Percentiles rank a stretch among this genome's conserved stretches.
Evolutionary conservation across 2,329 filamentous ascomycete genomes (phyloP).

Genomic region (Hypomyces rosellus): DNA sequence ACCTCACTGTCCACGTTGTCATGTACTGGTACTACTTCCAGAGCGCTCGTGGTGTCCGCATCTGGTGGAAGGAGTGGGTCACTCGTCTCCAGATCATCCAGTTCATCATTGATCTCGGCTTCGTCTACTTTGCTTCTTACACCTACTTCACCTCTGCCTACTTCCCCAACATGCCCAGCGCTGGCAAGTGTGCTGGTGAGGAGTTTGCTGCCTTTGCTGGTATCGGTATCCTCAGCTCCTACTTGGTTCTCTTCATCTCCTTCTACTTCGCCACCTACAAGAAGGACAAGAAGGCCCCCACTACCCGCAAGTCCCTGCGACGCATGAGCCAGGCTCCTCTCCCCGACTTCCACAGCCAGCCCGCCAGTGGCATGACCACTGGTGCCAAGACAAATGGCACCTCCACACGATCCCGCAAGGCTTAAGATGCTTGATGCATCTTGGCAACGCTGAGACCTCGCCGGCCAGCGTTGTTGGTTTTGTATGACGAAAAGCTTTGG

Average conservation of each 20-base stretch:
- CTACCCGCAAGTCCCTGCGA: constrained; percentile 70
- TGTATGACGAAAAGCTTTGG: too few relatives aligned
- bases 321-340: constrained; percentile 61
- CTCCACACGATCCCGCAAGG: constrained; percentile 64
- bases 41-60: constrained; percentile 86
- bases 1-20: constrained; percentile 90
- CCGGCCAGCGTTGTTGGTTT: too few relatives aligned
- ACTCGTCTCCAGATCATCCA: constrained; percentile 95
- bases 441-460: too few relatives aligned
- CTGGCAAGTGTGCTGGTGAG: constrained; percentile 84
- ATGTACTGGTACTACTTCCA: constrained; percentile 99
- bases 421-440: constrained; percentile 26
- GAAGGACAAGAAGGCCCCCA: constrained; percentile 72
- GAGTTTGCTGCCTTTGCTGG: constrained; percentile 93
- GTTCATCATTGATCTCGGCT: constrained; percentile 94
- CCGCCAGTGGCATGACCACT: constrained; percentile 47
- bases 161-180: constrained; percentile 77
- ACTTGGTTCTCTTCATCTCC: constrained; percentile 95
- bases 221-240: constrained; percentile 86
- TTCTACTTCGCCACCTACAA: constrained; percentile 98
- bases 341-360: constrained; percentile 58
- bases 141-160: constrained; percentile 95
- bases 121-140: constrained; percentile 99
- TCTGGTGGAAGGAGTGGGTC: constrained; percentile 99
- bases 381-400: constrained; percentile 53